Evolutionary conservation across 768 basidiomycete species (phyloP).

Genomic region (Termitomyces titanicus): DNA sequence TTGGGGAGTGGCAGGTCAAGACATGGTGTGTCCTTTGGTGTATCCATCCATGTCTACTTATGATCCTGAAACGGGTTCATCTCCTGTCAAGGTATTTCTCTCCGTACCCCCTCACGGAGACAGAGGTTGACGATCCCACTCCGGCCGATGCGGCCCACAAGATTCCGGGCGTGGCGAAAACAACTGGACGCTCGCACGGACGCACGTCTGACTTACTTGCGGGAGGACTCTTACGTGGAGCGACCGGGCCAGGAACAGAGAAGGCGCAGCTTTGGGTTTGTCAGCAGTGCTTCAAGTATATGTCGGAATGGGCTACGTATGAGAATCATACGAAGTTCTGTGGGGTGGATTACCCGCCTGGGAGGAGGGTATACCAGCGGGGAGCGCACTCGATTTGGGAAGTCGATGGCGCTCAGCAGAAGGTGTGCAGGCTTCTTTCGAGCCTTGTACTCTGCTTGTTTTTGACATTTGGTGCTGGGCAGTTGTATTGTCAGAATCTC

Average conservation of each 20-base stretch:
- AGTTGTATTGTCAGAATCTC: constrained; percentile 97
- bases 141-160: constrained; percentile 26
- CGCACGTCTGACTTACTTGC: constrained; percentile 73
- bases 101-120: constrained; percentile 79
- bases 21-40: constrained; percentile 63
- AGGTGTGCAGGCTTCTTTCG: constrained; percentile 43
- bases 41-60: neutral
- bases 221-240: constrained; percentile 48
- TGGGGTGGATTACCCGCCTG: constrained; percentile 70
- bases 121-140: constrained; percentile 51
- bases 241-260: constrained; percentile 32
- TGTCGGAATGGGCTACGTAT: constrained; percentile 71
- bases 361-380: constrained; percentile 84
- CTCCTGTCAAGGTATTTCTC: constrained; percentile 76
- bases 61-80: neutral
- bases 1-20: constrained; percentile 83
- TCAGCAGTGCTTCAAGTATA: constrained; percentile 96
- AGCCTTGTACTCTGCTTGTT: neutral
- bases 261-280: constrained; percentile 75
- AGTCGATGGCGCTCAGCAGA: constrained; percentile 84
- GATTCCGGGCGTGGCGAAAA: constrained; percentile 47
- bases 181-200: constrained; percentile 57
- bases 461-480: constrained; percentile 2
- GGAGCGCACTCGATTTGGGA: constrained; percentile 94
- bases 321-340: constrained; percentile 70